Evolutionary conservation across 768 basidiomycete species (phyloP), one percentile per base, ranked within the genome.

Genomic region (Lactarius sanguifluus): DNA sequence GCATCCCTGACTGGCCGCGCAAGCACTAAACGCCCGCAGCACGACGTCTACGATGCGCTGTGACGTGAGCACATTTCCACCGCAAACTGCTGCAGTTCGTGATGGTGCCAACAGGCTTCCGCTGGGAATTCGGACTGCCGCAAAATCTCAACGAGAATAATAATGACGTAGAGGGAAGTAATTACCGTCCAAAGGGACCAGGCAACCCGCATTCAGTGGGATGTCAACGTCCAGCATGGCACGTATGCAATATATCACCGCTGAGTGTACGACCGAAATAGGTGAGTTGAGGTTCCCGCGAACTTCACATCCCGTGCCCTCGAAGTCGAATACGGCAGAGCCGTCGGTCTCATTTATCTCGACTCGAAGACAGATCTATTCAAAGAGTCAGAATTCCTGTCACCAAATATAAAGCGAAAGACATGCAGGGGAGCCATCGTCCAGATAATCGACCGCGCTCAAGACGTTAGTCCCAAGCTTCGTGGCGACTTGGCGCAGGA

Each of bases 11-110:
- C 91, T 93, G 0, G 94, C 96, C 20, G 94, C 94, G 57, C 88
- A 89, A 3, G 93, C 94, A 71, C 90, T 84, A 80, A 98, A 97
- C 0, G 95, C 94, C 75, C 91, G 93, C 41, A 98, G 79, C 40
- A 98, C 91, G 2, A 96, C 94, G 73, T 98, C 96, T 2, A 96
- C 92, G 55, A 96, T 92, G n/a, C 96, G 83, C 73, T 96, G 95
- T 6, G 89, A 91, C 4, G 94, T 95, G 55, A 93, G 79, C 2
- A 96, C 94, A 73, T 97, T 98, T 13, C 95, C 95, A 36, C 91
- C 94, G 69, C 94, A 96, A 6, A 96, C 94, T 0, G 95, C 96
- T 12, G 91, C 92, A 0, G 91, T 94, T 54, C 85, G 85, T 15
- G 90, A 91, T 0, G 95, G 96, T 6, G 87, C 83, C 34, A 98